These are phyloP conservation scores for Tephrocybe sp. DNA, from an alignment of 768 basidiomycete species.

Conservation along the genomic window DNA sequence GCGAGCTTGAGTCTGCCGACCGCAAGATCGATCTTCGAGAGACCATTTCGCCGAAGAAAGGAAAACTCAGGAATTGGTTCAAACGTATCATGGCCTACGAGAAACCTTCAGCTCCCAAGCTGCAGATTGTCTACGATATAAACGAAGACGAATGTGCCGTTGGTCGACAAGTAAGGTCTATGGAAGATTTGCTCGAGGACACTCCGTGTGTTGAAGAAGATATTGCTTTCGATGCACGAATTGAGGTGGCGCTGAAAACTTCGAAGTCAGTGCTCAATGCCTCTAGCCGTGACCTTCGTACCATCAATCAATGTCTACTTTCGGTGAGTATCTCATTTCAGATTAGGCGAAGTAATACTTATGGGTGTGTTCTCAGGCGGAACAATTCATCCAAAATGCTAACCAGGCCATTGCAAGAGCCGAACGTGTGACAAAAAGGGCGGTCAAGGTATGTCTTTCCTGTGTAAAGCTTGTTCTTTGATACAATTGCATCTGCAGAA, in stretches of 20 bases:
- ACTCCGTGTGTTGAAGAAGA: constrained; percentile 4
- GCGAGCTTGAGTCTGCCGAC: constrained; percentile 24
- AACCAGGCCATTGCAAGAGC: constrained; percentile 57
- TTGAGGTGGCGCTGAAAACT: constrained; percentile 40
- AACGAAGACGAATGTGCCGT: constrained; percentile 41
- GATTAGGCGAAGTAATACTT: constrained; percentile 5
- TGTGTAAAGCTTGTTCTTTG: constrained; percentile 1
- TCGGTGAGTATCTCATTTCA: constrained; percentile 38
- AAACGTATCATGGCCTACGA: constrained; percentile 53
- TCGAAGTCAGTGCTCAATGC: constrained; percentile 51
- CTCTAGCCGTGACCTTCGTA: constrained; percentile 55
- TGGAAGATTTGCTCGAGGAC: not conserved
- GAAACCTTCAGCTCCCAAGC: constrained; percentile 26
- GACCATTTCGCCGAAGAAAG: constrained; percentile 32
- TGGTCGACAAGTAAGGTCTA: constrained; percentile 34
- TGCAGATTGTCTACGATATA: constrained; percentile 41
- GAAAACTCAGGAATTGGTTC: constrained; percentile 63
- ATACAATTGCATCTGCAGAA: constrained; percentile 38
- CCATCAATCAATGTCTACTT: constrained; percentile 53
- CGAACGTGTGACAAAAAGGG: constrained; percentile 55
- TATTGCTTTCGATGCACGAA: constrained; percentile 33
- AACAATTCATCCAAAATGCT: constrained; percentile 54
- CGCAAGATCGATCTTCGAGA: constrained; percentile 26
- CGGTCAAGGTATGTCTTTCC: constrained; percentile 46
- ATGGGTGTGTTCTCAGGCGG: constrained; percentile 38